Base-by-base conservation (phyloP, 495 filamentous ascomycete species). In the Emericellopsis terricola region DNA sequence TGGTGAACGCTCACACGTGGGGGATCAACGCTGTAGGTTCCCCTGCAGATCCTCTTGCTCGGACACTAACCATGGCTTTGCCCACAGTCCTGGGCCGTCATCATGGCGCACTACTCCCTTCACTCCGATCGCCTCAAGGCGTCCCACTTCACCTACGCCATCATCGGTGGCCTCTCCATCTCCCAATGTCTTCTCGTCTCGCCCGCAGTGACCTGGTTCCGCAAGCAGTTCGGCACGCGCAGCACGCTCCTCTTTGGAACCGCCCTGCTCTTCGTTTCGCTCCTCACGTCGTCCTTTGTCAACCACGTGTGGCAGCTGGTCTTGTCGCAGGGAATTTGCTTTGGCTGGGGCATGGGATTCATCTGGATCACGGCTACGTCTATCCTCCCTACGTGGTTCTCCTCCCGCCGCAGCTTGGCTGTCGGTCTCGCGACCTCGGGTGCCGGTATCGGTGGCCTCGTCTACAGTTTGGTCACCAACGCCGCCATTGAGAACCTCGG, bases 311-410 rank as follows among this genome's bases (percentile, higher is more conserved):
- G 76, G 76, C 77, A 81, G 28, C 64, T 82, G 19, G 72, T 82
- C 37, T 66, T 91, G 2, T 71, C 67, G 34, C 81, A 89, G 48
- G 83, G 81, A 8, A 52, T 86, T 6, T 68, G 73, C 33, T 80
- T 89, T 38, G 81, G 82, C 18, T 49, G 72, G 28, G 82, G 78
- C 0, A 68, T 85, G 54, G 80, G 81, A 2, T 78, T 89, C 37
- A 63, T 74, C 14, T 92, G 82, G 51, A 78, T 76, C 6, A 64
- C 71, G 15, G 76, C 68, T 17, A 72, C 78, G 2, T 69, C 72
- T 11, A 69, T 86, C 10, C 62, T 78, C 1, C 70, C 80, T 2
- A 80, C 89, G 44, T 89, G 83, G 83, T 89, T 92, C 53, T 56
- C 53, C 16, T 69, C 68, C 19, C 64, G 66, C 4, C 66, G 79